A percentile compares a stretch with the other conserved stretches of the same genome.
Evolutionary conservation across 2,329 filamentous ascomycete genomes (phyloP).

Genomic region (Clarireedia monteithiana): DNA sequence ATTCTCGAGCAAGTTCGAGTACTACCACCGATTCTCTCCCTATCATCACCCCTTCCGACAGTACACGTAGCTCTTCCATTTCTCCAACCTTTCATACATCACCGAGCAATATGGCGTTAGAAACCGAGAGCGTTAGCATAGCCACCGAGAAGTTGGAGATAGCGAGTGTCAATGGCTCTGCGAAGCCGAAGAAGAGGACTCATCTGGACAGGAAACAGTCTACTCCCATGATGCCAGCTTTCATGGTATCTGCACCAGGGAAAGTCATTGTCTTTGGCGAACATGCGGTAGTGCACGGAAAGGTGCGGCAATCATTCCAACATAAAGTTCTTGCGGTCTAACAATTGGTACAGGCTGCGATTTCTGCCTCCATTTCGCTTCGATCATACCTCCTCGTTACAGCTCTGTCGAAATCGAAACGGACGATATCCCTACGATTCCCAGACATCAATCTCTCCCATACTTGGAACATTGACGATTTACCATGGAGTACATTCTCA

Average conservation of each 20-base stretch:
- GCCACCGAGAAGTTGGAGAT: conserved; percentile 4
- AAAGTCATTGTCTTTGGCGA: conserved; percentile 99
- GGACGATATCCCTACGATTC: conserved; percentile 81
- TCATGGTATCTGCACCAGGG: conserved; percentile 96
- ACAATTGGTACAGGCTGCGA: conserved; percentile 56
- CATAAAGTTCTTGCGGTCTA: not conserved
- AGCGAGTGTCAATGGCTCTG: conserved; percentile 14
- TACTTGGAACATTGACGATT: conserved; percentile 86
- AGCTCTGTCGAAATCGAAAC: conserved; percentile 82
- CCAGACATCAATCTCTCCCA: conserved; percentile 85
- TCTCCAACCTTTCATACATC: conserved; percentile 10
- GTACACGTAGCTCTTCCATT: conserved; percentile 5
- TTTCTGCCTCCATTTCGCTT: conserved; percentile 90
- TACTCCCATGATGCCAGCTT: conserved; percentile 70
- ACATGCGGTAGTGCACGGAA: conserved; percentile 95
- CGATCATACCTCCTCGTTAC: conserved; percentile 96
- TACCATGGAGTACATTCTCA: conserved; percentile 81
- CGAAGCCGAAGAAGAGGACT: conserved; percentile 9
- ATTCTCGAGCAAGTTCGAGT: conserved; percentile 7
- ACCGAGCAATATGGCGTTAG: not conserved
- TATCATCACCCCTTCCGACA: conserved; percentile 9
- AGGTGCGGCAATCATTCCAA: conserved; percentile 44
- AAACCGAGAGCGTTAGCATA: not conserved
- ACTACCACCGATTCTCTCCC: conserved; percentile 6
- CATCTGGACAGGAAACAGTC: conserved; percentile 44